phyloP scores from a whole-genome alignment of 192 early-diverging fungal species.

The Glomus cerebriforme region DNA sequence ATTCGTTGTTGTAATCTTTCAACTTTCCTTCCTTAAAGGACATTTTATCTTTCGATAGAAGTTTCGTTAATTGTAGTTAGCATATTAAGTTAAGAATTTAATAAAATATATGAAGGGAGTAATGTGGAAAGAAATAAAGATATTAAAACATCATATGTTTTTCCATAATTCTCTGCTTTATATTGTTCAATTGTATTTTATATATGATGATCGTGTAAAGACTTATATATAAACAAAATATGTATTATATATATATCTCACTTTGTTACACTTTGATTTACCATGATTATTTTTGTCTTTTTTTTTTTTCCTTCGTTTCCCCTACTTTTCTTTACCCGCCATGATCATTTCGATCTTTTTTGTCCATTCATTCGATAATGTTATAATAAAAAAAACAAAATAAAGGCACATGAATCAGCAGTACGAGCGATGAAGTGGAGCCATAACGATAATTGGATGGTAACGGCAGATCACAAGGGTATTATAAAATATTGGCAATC shows the following conservation, averaged over 20 bases:
- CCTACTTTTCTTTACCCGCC: background rate
- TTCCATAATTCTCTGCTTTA: background rate
- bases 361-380: background rate
- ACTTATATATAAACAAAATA: background rate
- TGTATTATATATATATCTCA: too few relatives aligned
- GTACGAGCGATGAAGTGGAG: constrained; percentile 96
- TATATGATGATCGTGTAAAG: background rate
- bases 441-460: constrained; percentile 93
- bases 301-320: background rate
- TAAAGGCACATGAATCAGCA: constrained; percentile 88
- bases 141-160: background rate
- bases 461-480: constrained; percentile 89
- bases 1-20: background rate
- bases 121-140: background rate
- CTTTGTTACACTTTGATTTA: background rate
- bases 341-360: background rate
- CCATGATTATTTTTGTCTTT: background rate
- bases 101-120: background rate
- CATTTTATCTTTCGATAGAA: background rate
- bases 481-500: constrained; percentile 98
- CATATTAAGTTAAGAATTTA: background rate
- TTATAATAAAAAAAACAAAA: background rate
- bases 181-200: background rate
- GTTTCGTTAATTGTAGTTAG: background rate
- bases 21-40: background rate